phyloP scores from a whole-genome alignment of 768 basidiomycete genomes.

The Termitomyces sp. region DNA sequence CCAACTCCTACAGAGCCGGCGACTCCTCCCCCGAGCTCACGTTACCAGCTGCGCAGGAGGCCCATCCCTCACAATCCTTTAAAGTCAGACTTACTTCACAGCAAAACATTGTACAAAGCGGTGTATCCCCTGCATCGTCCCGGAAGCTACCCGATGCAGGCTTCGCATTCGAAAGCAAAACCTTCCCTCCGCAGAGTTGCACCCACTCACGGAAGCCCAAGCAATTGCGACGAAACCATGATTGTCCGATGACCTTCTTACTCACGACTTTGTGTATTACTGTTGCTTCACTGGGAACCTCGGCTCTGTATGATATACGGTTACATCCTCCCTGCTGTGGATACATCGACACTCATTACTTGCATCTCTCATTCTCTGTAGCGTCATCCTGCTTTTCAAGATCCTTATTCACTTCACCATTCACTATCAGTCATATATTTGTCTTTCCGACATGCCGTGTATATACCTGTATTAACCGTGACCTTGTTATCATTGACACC shows the following conservation, averaged over 20 bases:
- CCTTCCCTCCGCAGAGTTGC: constrained; percentile 12
- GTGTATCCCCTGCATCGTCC: constrained; percentile 5
- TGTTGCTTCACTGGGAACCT: background rate
- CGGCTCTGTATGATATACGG: constrained; percentile 8
- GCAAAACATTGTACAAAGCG: constrained; percentile 9
- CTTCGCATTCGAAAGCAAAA: constrained; percentile 12
- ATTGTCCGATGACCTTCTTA: constrained; percentile 1
- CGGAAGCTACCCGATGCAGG: constrained; percentile 13
- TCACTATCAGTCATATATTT: background rate
- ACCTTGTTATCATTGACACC: background rate
- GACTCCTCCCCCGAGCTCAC: constrained; percentile 13
- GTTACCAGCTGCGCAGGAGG: constrained; percentile 30
- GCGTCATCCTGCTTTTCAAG: background rate
- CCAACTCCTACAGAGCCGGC: constrained; percentile 7
- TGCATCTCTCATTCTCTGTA: background rate
- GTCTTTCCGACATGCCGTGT: background rate
- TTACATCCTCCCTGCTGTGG: constrained; percentile 1
- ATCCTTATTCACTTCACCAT: background rate
- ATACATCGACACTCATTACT: background rate
- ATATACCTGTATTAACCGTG: background rate
- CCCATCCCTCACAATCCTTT: constrained; percentile 16
- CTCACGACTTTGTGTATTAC: background rate
- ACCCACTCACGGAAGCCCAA: constrained; percentile 11
- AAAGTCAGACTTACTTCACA: constrained; percentile 8
- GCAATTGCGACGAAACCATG: constrained; percentile 5